Evolutionary conservation across 192 early-diverging fungal species (phyloP), one percentile per base, ranked within the genome.

Genomic region (Coemansia nantahalensis): DNA sequence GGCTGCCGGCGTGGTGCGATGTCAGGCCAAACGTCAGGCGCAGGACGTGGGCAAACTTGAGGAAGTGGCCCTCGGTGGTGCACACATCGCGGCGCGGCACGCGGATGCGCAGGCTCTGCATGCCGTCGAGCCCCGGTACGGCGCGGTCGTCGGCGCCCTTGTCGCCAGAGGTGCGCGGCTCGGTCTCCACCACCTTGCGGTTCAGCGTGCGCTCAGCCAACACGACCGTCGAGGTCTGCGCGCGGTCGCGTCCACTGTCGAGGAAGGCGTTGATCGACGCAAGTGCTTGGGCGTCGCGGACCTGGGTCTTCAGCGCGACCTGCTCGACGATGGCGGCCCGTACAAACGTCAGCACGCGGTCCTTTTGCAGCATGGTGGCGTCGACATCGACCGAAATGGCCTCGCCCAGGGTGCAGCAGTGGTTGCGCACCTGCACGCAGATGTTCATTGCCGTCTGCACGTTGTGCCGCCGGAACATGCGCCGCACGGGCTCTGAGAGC

Each of bases 141-240:
- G 55, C 67, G 59, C 67, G 62, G 59, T 62, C 67, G 17, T 41
- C 44, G 34, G 54, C 50, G 10, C 30, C 34, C 19, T 41, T 23
- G 14, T 37, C 51, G 34, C 16, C 54, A 32, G 62, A 23, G 9
- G 45, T 40, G 44, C 60, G 51, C 0, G 68, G 68, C 22, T 71
- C 68, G 16, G 63, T 45, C 39, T 71, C 68, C 13, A 60, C 59
- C 23, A 67, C 71, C 48, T 75, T 75, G 55, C 71, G 65, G 54
- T 75, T 75, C 6, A 75, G 51, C 19, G 71, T 75, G 56, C 71
- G 71, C 41, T 75, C 71, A n/a, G 71, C 71, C 18, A 75, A 48
- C 14, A 75, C 48, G 1, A 67, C 60, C 2, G 71, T 62, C 9
- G 71, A 49, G 3, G 26, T 52, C 30, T 63, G 42, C 2, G 36